Evolutionary conservation across 805 yeast species (phyloP), one percentile per base, ranked within the genome.

Genomic region (Monosporozyma yasuniensis): DNA sequence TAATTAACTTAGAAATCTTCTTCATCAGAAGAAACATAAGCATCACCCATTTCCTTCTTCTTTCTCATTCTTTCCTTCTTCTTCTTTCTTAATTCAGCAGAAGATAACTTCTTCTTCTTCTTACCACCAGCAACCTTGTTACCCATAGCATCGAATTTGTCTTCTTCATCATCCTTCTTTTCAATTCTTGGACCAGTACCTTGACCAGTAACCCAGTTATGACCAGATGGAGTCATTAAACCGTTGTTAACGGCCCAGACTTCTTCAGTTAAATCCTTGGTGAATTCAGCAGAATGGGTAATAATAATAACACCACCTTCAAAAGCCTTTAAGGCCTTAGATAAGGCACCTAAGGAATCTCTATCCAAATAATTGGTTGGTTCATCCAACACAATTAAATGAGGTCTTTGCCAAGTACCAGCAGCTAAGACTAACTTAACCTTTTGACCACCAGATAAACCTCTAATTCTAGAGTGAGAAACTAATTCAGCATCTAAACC

Each of bases 1-100:
- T 25, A 35, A 46, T 23, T 34, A 23, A 41, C 42, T 47, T 48
- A 84, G 61, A 81, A 77, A 35, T 35, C 38, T 65, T 84, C 93
- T 52, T 91, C 99, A 65, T 90, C 96, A 66, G 96, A 93, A 59
- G 98, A 91, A 64, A 89, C 97, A 74, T 93, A 95, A 75, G 93
- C 98, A 72, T 93, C 99, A 81, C 98, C 98, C 72, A 90, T 75
- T 76, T 85, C 96, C 95, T 93, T 93, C 97, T 91, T 93, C 95
- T 91, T 93, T 86, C 86, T 88, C 98, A 93, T 90, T 84, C 99
- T 89, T 80, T 93, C 99, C 96, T 93, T 93, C 97, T 93, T 93
- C 96, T 93, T 93, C 96, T 93, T 93, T 84, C 99, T 88, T 74
- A 91, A 80, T 77, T 93, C 99, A 61, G 99, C 97, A 72, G 98